A percentile compares a stretch with the other conserved stretches of the same genome.
Conservation (phyloP, 805 yeast genomes). For the Grigorovia yakushimaensis region DNA sequence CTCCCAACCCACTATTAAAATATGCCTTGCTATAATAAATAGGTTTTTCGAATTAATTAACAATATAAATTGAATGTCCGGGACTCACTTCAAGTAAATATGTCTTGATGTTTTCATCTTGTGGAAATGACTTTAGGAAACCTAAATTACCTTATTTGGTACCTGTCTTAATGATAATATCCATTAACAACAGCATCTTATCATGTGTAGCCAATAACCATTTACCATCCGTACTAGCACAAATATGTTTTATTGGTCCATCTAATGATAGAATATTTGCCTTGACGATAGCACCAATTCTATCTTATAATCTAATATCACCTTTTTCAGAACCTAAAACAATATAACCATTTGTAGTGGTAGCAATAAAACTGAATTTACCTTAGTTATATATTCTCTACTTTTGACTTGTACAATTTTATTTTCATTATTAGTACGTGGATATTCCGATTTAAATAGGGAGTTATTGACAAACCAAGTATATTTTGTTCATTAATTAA, state of each 20-base stretch:
- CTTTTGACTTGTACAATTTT: conserved; percentile 50
- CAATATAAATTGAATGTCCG: conserved; percentile 59
- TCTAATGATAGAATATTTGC: conserved; percentile 77
- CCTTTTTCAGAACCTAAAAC: conserved; percentile 74
- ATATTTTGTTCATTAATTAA: conserved; percentile 65
- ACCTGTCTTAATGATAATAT: conserved; percentile 53
- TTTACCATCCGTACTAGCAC: conserved; percentile 68
- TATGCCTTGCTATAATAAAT: conserved; percentile 61
- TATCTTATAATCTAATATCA: conserved; percentile 64
- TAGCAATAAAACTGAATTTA: conserved; percentile 51
- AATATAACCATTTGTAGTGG: conserved; percentile 64
- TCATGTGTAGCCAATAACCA: conserved; percentile 77
- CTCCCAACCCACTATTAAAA: conserved; percentile 61
- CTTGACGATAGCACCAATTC: conserved; percentile 66
- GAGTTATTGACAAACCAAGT: conserved; percentile 58
- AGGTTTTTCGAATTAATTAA: conserved; percentile 37
- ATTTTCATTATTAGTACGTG: conserved; percentile 46
- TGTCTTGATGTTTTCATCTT: conserved; percentile 59
- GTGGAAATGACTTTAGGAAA: conserved; percentile 53
- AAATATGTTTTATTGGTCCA: conserved; percentile 57
- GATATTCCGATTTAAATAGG: conserved; percentile 71
- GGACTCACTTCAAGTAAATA: conserved; percentile 58
- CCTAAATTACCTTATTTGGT: conserved; percentile 52
- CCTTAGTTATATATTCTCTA: conserved; percentile 46
- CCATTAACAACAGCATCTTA: conserved; percentile 60